phyloP scores from a whole-genome alignment of 2,329 filamentous ascomycete genomes.

The Pyrenophora teres region DNA sequence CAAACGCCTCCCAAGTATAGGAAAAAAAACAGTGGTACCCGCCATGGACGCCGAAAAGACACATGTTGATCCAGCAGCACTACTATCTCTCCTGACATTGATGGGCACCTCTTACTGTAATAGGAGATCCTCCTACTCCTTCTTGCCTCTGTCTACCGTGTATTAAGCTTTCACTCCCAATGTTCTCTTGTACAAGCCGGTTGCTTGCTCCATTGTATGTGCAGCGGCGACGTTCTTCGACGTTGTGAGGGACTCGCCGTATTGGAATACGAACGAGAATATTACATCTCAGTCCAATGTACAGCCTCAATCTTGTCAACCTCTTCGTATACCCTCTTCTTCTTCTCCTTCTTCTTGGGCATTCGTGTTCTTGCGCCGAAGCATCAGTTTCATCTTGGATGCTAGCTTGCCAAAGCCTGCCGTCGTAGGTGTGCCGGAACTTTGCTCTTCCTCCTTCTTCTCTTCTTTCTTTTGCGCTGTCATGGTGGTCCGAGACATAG shows the following conservation, averaged over 20 bases:
- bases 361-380: conserved; percentile 29
- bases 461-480: conserved; percentile 15
- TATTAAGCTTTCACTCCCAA: not conserved
- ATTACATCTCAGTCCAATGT: conserved; percentile 46
- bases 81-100: conserved; percentile 1
- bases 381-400: conserved; percentile 37
- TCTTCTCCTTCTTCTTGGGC: conserved; percentile 37
- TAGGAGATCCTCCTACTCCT: not conserved
- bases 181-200: not conserved
- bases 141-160: not conserved
- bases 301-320: conserved; percentile 39
- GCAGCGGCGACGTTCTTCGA: not conserved
- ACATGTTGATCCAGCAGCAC: conserved; percentile 8
- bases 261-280: not conserved
- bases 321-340: conserved; percentile 29
- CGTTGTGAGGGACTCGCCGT: not conserved
- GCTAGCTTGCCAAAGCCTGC: conserved; percentile 38
- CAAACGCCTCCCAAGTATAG: conserved; percentile 2
- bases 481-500: conserved; percentile 17
- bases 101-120: not conserved
- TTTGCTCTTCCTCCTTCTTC: conserved; percentile 14
- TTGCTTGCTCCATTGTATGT: not conserved
- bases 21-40: not conserved
- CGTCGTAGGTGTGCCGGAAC: conserved; percentile 16
- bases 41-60: conserved; percentile 8